These are phyloP conservation scores for Sporobolomyces roseus DNA, from an alignment of 768 basidiomycete species.

Conservation along the genomic window DNA sequence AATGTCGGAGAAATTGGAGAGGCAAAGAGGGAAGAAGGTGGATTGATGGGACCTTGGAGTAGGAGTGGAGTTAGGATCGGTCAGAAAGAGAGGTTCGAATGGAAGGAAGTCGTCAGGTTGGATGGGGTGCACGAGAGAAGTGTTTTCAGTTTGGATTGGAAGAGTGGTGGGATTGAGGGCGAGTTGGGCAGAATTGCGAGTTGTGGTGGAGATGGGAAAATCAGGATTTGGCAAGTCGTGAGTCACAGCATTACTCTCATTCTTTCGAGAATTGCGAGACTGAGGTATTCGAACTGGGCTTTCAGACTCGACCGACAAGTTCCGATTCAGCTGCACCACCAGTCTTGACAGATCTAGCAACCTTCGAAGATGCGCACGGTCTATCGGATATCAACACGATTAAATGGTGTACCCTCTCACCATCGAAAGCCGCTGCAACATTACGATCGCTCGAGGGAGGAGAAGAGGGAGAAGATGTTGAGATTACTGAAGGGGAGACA, in stretches of 20 bases:
- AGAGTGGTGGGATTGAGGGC: conserved; percentile 46
- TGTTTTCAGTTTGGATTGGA: conserved; percentile 79
- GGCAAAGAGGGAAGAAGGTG: conserved; percentile 47
- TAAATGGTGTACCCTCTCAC: conserved; percentile 62
- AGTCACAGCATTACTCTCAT: background rate
- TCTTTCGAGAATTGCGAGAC: background rate
- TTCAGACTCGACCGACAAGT: conserved; percentile 1
- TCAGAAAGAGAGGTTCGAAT: conserved; percentile 52
- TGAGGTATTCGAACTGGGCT: background rate
- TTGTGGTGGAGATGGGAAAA: conserved; percentile 75
- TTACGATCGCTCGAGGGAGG: conserved; percentile 32
- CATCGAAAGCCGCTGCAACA: conserved; percentile 8
- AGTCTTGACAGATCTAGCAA: conserved; percentile 54
- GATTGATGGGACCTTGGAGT: conserved; percentile 46
- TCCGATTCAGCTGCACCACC: conserved; percentile 13
- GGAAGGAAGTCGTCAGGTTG: conserved; percentile 62
- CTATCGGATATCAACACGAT: conserved; percentile 81
- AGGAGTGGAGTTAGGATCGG: conserved; percentile 39
- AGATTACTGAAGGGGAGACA: background rate
- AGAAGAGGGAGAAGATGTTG: conserved; percentile 21
- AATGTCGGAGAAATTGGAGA: conserved; percentile 29
- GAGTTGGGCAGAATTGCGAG: conserved; percentile 77
- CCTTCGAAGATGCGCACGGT: conserved; percentile 65
- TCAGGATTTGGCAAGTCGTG: conserved; percentile 73
- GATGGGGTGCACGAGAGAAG: conserved; percentile 63